Evolutionary conservation across 2,329 filamentous ascomycete species (phyloP).

Genomic region (Aspergillus hiratsukae): DNA sequence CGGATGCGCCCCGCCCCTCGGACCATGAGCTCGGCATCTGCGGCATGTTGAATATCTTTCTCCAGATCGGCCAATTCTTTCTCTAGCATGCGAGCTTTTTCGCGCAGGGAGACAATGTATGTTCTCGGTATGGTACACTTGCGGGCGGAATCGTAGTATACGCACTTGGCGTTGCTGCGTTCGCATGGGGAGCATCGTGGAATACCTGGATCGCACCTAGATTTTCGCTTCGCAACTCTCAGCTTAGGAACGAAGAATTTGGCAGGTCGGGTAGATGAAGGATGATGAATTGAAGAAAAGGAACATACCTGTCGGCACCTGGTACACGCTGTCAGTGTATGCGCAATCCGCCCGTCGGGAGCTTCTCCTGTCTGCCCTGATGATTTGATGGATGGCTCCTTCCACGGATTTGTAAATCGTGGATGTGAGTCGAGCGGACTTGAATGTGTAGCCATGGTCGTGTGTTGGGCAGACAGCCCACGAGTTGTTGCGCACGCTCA

Average conservation of each 20-base stretch:
- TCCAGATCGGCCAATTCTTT: conserved; percentile 74
- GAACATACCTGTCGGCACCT: conserved; percentile 46
- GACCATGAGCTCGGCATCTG: conserved; percentile 77
- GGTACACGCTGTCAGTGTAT: conserved; percentile 48
- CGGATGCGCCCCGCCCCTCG: conserved; percentile 80
- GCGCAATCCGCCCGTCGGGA: conserved; percentile 39
- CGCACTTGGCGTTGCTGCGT: conserved; percentile 83
- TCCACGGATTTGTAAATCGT: conserved; percentile 24
- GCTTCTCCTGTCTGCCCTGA: conserved; percentile 26
- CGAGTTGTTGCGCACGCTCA: not conserved
- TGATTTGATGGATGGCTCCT: conserved; percentile 22
- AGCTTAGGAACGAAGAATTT: not conserved
- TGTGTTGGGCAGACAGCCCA: conserved; percentile 1
- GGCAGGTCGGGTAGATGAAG: conserved; percentile 1
- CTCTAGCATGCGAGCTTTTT: conserved; percentile 77
- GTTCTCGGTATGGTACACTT: conserved; percentile 80
- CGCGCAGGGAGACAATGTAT: conserved; percentile 89
- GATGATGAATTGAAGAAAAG: conserved; percentile 3
- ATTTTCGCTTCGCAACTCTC: conserved; percentile 69
- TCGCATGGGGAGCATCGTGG: conserved; percentile 91
- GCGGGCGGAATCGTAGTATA: conserved; percentile 90
- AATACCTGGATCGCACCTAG: conserved; percentile 86
- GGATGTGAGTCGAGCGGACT: conserved; percentile 13
- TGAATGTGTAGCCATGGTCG: conserved; percentile 19
- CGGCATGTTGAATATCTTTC: conserved; percentile 66